A percentile compares a stretch with the other conserved stretches of the same genome.
phyloP scores from a whole-genome alignment of 1,284 basidiomycete genomes.

The Microbotryum scabiosae region DNA sequence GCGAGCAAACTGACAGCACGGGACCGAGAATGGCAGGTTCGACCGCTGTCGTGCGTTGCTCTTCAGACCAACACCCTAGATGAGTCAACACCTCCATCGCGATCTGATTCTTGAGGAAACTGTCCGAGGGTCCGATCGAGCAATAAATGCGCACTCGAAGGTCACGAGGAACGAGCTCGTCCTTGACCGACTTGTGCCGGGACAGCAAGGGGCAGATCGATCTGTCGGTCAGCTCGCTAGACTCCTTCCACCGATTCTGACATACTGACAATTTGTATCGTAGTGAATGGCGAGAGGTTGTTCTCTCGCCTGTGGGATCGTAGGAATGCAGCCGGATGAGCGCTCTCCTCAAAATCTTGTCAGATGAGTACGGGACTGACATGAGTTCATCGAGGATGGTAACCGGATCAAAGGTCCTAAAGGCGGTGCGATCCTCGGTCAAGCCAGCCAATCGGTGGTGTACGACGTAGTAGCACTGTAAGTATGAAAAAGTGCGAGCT shows the following conservation, averaged over 20 bases:
- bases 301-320: neutral
- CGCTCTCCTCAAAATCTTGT: neutral
- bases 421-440: neutral
- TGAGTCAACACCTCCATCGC: conserved; percentile 1
- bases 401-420: conserved; percentile 1
- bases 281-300: neutral
- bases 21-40: conserved; percentile 2
- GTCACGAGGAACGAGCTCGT: neutral
- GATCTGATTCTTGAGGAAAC: neutral
- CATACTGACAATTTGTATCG: conserved; percentile 1
- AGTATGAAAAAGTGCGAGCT: neutral
- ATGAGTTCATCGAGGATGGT: conserved; percentile 4
- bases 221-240: neutral
- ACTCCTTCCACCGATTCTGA: neutral
- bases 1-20: conserved; percentile 2
- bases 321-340: neutral
- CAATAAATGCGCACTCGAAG: neutral
- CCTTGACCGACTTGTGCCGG: neutral
- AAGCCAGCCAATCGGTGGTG: conserved; percentile 2
- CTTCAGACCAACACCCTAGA: neutral
- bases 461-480: conserved; percentile 1
- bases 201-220: neutral
- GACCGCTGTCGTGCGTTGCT: neutral
- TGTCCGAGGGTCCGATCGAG: neutral
- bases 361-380: neutral